Percentiles rank a stretch among this genome's conserved stretches.
Conservation (phyloP, 306 rosid genomes). For the Cucumis melo region DNA sequence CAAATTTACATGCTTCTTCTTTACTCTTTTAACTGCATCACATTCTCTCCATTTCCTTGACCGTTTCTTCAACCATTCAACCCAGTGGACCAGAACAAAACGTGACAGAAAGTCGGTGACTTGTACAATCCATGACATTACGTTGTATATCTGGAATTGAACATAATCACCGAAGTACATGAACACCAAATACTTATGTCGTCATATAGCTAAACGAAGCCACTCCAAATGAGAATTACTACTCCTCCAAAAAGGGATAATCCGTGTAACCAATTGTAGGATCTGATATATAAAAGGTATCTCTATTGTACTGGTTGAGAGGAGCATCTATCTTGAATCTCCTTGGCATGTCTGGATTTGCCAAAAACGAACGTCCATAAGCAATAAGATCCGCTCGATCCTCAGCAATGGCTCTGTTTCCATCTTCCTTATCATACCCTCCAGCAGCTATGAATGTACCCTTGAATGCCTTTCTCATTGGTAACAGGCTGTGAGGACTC, state of each 20-base stretch:
- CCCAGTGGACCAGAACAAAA: too few relatives aligned
- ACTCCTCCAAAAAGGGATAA: conserved; percentile 11
- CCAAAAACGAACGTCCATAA: conserved; percentile 20
- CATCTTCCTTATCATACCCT: conserved; percentile 14
- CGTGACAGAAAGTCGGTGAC: too few relatives aligned
- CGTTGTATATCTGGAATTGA: too few relatives aligned
- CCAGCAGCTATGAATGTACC: conserved; percentile 22
- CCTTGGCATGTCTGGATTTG: conserved; percentile 20
- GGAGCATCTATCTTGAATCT: conserved; percentile 11
- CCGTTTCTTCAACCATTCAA: not conserved
- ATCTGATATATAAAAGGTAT: conserved; percentile 4
- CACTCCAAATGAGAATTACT: not conserved
- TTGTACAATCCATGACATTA: too few relatives aligned
- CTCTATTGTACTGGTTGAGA: conserved; percentile 14
- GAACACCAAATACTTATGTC: not conserved
- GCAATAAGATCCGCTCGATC: conserved; percentile 12
- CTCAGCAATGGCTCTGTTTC: conserved; percentile 12
- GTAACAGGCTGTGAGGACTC: conserved; percentile 14
- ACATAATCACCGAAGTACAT: too few relatives aligned
- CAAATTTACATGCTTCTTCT: not conserved
- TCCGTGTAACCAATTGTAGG: conserved; percentile 20
- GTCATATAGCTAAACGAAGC: not conserved
- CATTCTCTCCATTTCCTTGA: not conserved
- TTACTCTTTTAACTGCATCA: not conserved
- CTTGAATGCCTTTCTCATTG: conserved; percentile 26